Base-by-base conservation (phyloP, 2,329 filamentous ascomycete genomes). In the Penicillium sp. region DNA sequence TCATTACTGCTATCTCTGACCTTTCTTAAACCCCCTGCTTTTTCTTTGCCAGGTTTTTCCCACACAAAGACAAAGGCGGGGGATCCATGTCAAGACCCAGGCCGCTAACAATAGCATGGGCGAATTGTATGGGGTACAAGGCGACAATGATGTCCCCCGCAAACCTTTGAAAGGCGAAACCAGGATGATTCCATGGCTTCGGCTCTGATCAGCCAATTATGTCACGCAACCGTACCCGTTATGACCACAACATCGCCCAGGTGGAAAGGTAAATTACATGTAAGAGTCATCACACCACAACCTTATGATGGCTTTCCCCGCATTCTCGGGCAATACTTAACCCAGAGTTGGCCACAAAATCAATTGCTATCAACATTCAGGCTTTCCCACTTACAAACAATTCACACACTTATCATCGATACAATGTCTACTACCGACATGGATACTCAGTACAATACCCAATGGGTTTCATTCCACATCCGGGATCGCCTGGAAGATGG, bases 381-480 rank as follows among this genome's bases (percentile, higher is more conserved):
- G 37, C 21, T 33, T 14, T 19, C 22, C 44, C 22, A 21, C 44
- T 54, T 24, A 22, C 21, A 50, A 6, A 31, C 16, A 19, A 19
- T 8, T n/a, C 31, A 43, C 26, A 33, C 7, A 26, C 31, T 35
- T 35, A 35, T 8, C n/a, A 29, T 14, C 51, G 44, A 41, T 44
- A 6, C 41, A 43, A 39, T 45, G 27, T n/a, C 31, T 48, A 31
- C 22, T 26, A 27, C 31, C 31, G 47, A 46, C 3, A 41, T 68
- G 53, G 51, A 66, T 56, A 66, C 39, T 11, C 10, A 63, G 24
- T 64, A 69, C 63, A 68, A 67, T 48, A 66, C 67, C 16, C 59
- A 67, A 50, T 70, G 68, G 68, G 68, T 70, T 35, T 59, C 56
- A 11, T 68, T 70, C 60, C 68, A 70, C 53, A 69, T 70, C 50